Conservation (phyloP, 345 rosid genomes). For the Dimocarpus longan region DNA sequence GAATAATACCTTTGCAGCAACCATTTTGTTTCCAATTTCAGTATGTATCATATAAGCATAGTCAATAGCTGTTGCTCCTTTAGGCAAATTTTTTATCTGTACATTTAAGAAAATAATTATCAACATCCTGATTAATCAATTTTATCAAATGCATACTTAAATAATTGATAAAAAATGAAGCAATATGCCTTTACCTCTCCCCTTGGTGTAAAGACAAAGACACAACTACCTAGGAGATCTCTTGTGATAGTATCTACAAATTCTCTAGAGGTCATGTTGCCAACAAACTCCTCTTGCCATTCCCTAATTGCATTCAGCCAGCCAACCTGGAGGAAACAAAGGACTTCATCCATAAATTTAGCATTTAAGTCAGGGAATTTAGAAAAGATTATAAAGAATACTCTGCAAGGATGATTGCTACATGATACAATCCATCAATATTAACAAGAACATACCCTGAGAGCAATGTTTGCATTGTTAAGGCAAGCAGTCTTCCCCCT, state of each 20-base stretch:
- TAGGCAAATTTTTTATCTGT: conserved; percentile 92
- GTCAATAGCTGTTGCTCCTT: conserved; percentile 94
- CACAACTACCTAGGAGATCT: conserved; percentile 93
- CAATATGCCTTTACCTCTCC: conserved; percentile 61
- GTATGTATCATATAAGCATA: conserved; percentile 98
- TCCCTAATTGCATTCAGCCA: conserved; percentile 99
- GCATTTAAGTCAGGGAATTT: conserved; percentile 29
- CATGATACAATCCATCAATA: conserved; percentile 23
- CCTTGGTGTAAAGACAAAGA: conserved; percentile 89
- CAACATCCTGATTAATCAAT: conserved; percentile 15
- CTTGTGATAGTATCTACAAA: conserved; percentile 92
- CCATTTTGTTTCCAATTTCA: conserved; percentile 97
- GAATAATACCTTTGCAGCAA: conserved; percentile 85
- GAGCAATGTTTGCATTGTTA: conserved; percentile 89
- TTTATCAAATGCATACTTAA: conserved; percentile 5
- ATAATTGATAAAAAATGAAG: conserved; percentile 6
- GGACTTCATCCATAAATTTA: conserved; percentile 33
- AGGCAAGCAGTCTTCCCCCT: conserved; percentile 84
- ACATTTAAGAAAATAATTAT: conserved; percentile 22
- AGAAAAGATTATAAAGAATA: conserved; percentile 14
- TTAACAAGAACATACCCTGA: conserved; percentile 62
- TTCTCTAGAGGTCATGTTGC: conserved; percentile 99
- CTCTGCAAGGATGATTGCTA: conserved; percentile 18
- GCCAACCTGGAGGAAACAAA: conserved; percentile 62
- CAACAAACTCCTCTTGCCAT: conserved; percentile 99